Conservation (phyloP, 345 rosid genomes). For the Cardamine occulta region DNA sequence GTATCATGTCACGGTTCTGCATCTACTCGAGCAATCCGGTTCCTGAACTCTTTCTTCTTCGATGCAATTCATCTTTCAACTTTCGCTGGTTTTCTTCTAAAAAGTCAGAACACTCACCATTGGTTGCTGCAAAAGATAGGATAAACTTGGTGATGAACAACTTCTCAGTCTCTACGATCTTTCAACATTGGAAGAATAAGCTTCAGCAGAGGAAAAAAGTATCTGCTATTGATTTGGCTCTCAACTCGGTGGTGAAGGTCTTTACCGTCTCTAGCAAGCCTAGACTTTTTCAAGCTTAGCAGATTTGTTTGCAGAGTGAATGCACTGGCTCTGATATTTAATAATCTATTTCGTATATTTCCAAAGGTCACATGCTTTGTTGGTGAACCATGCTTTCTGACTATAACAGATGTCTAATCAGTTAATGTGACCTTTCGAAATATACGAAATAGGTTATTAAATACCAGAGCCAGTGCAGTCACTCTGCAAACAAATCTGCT, state of each 20-base stretch:
- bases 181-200: not conserved
- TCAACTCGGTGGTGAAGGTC: constrained; percentile 69
- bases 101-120: not conserved
- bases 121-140: not conserved
- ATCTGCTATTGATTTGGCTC: constrained; percentile 51
- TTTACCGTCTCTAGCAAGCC: constrained; percentile 66
- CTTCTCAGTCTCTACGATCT: not conserved
- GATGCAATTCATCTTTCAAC: not conserved
- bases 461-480: too few species aligned
- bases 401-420: too few species aligned
- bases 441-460: too few species aligned
- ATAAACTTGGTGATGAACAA: not conserved
- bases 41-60: not conserved
- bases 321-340: constrained; percentile 63
- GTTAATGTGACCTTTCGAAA: too few species aligned
- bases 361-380: too few species aligned
- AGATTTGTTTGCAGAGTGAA: constrained; percentile 70
- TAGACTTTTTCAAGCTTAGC: constrained; percentile 67
- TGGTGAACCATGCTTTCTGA: too few species aligned
- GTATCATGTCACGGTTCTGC: not conserved
- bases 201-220: not conserved
- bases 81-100: not conserved
- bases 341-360: not conserved
- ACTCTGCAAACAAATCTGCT: too few species aligned
- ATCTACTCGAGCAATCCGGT: not conserved